A percentile compares a stretch with the other conserved stretches of the same genome.
Evolutionary conservation across 1,284 basidiomycete species (phyloP).

Genomic region (Austroboletus niveus): DNA sequence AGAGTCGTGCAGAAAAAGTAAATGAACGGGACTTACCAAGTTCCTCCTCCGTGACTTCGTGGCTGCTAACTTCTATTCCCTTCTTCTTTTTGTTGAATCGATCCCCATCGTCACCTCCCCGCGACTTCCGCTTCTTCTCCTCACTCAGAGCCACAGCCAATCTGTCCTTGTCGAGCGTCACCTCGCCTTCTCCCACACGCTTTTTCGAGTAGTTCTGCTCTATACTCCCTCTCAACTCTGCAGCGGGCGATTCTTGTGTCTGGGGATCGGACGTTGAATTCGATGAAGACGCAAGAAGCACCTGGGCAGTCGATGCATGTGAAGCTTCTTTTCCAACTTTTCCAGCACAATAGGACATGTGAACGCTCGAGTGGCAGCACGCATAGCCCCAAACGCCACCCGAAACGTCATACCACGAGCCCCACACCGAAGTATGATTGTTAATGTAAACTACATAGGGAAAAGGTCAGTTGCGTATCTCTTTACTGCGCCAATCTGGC

Average conservation of each 20-base stretch:
- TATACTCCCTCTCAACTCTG: slow-evolving; percentile 43
- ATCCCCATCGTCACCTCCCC: slow-evolving; percentile 57
- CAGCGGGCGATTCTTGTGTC: slow-evolving; percentile 23
- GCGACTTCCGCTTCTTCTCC: slow-evolving; percentile 75
- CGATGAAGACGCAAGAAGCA: slow-evolving; percentile 53
- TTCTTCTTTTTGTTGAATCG: slow-evolving; percentile 61
- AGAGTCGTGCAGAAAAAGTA: background rate
- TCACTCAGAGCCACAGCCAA: slow-evolving; percentile 71
- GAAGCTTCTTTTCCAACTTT: slow-evolving; percentile 82
- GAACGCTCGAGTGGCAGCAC: slow-evolving; percentile 89
- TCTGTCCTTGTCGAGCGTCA: slow-evolving; percentile 67
- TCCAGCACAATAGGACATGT: slow-evolving; percentile 93
- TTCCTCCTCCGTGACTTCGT: slow-evolving; percentile 90
- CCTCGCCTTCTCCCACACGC: slow-evolving; percentile 72
- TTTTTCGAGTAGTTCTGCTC: slow-evolving; percentile 67
- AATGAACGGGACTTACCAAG: slow-evolving; percentile 58
- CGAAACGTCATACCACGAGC: slow-evolving; percentile 85
- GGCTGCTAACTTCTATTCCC: slow-evolving; percentile 44
- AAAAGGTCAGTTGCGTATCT: background rate
- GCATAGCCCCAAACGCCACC: slow-evolving; percentile 87
- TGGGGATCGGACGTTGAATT: slow-evolving; percentile 25
- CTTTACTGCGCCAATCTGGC: slow-evolving; percentile 20
- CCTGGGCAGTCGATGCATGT: slow-evolving; percentile 65
- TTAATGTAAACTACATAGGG: slow-evolving; percentile 71
- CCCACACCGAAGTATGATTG: slow-evolving; percentile 95